phyloP scores from a whole-genome alignment of 306 rosid species.

The Pyrus bretschneideri region DNA sequence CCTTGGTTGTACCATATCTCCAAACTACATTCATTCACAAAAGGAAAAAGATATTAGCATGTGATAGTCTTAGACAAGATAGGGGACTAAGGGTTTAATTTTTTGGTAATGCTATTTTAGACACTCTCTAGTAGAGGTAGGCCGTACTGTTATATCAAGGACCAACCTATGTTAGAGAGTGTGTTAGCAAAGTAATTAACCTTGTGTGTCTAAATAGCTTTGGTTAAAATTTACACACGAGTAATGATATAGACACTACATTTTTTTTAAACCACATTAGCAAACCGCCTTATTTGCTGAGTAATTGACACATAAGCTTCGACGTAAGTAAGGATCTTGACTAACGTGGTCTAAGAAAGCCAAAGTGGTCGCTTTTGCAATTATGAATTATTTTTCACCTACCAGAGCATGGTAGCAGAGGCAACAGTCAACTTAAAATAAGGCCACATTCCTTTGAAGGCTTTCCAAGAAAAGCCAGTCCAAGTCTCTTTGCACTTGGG shows the following conservation, averaged over 20 bases:
- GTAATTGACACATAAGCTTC: background rate
- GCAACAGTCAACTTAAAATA: constrained; percentile 61
- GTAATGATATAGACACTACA: no score
- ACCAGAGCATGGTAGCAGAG: constrained; percentile 75
- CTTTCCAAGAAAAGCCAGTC: constrained; percentile 53
- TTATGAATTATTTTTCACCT: background rate
- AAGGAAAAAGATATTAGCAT: background rate
- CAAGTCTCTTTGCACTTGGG: constrained; percentile 66
- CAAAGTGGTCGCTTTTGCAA: background rate
- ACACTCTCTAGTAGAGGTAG: no score
- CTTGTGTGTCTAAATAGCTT: background rate
- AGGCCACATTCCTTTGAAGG: constrained; percentile 66
- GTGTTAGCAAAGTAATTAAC: no score
- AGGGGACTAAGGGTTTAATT: no score
- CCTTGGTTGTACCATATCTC: constrained; percentile 83
- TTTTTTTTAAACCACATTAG: background rate
- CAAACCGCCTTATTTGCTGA: background rate
- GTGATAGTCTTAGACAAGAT: no score
- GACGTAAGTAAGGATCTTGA: background rate
- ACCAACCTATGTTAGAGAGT: no score
- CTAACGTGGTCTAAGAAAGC: background rate
- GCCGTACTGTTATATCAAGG: no score
- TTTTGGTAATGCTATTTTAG: no score
- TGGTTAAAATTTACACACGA: background rate
- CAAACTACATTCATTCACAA: constrained; percentile 33